Base-by-base conservation (phyloP, 176 grass and related monocot species). In the Canna indica region DNA sequence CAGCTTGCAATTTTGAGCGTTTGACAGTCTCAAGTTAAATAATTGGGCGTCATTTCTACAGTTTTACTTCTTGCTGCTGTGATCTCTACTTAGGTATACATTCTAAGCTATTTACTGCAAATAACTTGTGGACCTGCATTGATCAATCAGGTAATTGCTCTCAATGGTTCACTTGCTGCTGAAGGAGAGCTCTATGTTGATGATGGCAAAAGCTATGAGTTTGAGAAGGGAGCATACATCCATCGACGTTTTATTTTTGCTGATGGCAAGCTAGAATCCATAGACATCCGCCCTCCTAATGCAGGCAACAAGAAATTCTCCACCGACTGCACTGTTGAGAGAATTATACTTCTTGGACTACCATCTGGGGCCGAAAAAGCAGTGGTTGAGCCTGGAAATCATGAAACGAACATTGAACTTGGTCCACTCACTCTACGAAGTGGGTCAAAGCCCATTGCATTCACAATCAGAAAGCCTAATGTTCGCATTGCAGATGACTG, bases 171-270 rank as follows among this genome's bases (percentile, higher is more conserved):
- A 12, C 70, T 82, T 47, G 80, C 83, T 68, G 92, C 88, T 61
- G 88, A 96, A 89, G 92, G 92, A 2, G 85, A 96, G 67, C 88
- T 96, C 73, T 96, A 96, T 70, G 73, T 91, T 32, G 92, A 96
- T 68, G 92, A 96, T 77, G 92, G 92, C 46, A 89, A 87, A 82
- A 96, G 81, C 75, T 96, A 76, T 76, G 85, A 96, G 63, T 91
- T 85, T 62, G 78, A 87, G 73, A 62, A 89, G 70, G 92, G 92
- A 67, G 88, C 85, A 71, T 91, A 91, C 82, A 89, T 96, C 64
- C 83, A 91, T 81, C 88, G 92, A 4, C 81, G 34, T 41, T 96
- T 96, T 65, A 50, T 91, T 67, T 96, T 91, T 79, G 82, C 85
- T 14, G 61, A 91, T 73, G 78, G 73, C 73, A 96, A 89, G 74